Evolutionary conservation across 75 land plant genomes (phyloP), one percentile per base, ranked within the genome.

Genomic region (Larix kaempferi): DNA sequence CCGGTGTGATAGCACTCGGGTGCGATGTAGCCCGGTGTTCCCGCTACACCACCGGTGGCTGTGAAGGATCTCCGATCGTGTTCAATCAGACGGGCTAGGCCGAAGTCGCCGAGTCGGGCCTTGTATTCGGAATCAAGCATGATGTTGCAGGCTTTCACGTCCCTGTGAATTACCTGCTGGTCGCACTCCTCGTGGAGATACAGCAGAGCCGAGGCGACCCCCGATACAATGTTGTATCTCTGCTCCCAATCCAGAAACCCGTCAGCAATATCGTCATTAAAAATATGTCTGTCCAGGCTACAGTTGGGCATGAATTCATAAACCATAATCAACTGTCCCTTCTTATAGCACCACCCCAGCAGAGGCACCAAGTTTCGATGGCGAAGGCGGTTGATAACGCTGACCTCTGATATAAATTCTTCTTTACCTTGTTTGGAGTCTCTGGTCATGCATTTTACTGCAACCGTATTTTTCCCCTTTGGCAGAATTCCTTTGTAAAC

Each of bases 281-380:
- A 60, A 22, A 86, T 67, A 55, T 39, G 54, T 22, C 61, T 82
- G 73, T 88, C 88, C 13, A 88, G 88, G 83, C 85, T 82, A n/a
- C 78, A 86, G 39, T 88, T 83, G 56, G 86, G 80, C 86, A 88
- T 83, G 83, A 57, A 83, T 17, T 88, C 90, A 65, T 88, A 88
- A 39, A 88, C 86, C 23, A 88, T 63, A 44, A 86, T 66, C n/a
- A 86, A 69, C 74, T 86, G 75, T 25, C 73, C 78, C 5, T 25
- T 75, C 59, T 81, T 61, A 27, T 65, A 13, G 79, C 90, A 88
- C 89, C 89, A 88, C 1, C 89, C 89, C 7, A 56, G 78, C 67
- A 88, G 61, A 19, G 74, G 86, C 55, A 88, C 78, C 23, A 84
- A 54, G 75, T 85, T 85, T 15, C 79, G 81, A 64, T 86, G 87